Evolutionary conservation across 2,329 filamentous ascomycete species (phyloP).

Genomic region (Nemania sp.): DNA sequence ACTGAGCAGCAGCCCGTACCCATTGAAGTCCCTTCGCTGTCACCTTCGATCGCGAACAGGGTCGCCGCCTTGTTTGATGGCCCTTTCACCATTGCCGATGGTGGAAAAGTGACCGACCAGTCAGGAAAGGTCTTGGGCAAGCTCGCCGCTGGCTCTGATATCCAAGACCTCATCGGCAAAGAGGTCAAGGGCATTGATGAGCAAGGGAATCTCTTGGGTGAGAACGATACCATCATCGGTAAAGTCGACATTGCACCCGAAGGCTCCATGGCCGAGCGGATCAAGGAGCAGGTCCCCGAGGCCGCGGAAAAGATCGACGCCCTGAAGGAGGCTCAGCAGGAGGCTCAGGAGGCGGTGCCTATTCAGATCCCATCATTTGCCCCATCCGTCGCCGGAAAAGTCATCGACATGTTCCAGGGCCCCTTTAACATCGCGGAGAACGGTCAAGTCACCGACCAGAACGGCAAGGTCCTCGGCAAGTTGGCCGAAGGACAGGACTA

Average conservation of each 20-base stretch:
- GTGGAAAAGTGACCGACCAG: slow-evolving; percentile 62
- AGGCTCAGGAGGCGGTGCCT: slow-evolving; percentile 24
- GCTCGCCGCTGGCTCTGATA: slow-evolving; percentile 33
- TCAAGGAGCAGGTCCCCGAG: slow-evolving; percentile 39
- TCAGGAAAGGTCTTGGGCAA: slow-evolving; percentile 59
- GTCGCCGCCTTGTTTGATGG: slow-evolving; percentile 53
- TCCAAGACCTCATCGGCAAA: slow-evolving; percentile 55
- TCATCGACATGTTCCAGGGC: slow-evolving; percentile 40
- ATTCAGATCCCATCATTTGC: slow-evolving; percentile 40
- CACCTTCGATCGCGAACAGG: slow-evolving; percentile 48
- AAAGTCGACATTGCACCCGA: slow-evolving; percentile 58
- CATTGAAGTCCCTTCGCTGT: slow-evolving; percentile 45
- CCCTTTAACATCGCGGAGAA: slow-evolving; percentile 49
- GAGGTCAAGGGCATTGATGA: slow-evolving; percentile 67
- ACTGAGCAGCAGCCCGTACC: slow-evolving; percentile 26
- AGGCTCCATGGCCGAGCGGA: slow-evolving; percentile 41
- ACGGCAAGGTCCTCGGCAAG: slow-evolving; percentile 44
- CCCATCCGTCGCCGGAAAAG: slow-evolving; percentile 38
- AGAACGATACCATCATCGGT: slow-evolving; percentile 64
- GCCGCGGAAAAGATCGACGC: slow-evolving; percentile 47
- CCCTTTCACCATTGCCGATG: slow-evolving; percentile 50
- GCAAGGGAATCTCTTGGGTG: slow-evolving; percentile 66
- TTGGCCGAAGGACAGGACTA: slow-evolving; percentile 38
- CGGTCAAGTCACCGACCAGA: slow-evolving; percentile 52
- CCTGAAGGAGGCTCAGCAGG: slow-evolving; percentile 41